These are phyloP conservation scores for Hanseniaspora lachancei DNA, from an alignment of 805 yeast genomes.

Conservation along the genomic window DNA sequence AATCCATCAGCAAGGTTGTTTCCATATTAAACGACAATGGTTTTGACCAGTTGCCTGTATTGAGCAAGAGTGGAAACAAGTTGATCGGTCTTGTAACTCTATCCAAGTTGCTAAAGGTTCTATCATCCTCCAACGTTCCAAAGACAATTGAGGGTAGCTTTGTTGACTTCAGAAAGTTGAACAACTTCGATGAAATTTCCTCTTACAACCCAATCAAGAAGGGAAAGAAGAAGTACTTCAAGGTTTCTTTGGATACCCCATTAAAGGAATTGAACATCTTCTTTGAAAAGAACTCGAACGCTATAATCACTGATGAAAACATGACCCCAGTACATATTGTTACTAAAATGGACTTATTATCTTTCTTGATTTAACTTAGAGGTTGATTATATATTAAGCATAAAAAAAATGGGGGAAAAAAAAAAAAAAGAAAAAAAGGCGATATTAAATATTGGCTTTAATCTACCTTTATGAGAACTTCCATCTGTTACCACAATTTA, in stretches of 20 bases:
- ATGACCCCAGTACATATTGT: constrained; percentile 69
- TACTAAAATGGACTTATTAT: constrained; percentile 72
- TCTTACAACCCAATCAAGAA: constrained; percentile 50
- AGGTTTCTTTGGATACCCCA: constrained; percentile 52
- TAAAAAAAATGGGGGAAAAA: no score
- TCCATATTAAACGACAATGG: constrained; percentile 60
- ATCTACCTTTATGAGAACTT: constrained; percentile 53
- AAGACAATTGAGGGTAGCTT: constrained; percentile 38
- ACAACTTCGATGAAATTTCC: constrained; percentile 45
- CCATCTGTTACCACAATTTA: constrained; percentile 96
- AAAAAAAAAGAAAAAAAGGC: no score
- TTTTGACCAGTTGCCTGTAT: constrained; percentile 76
- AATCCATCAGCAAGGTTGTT: constrained; percentile 51
- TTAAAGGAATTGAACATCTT: constrained; percentile 58
- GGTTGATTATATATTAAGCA: no score
- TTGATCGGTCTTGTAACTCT: constrained; percentile 66
- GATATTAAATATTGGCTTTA: no score
- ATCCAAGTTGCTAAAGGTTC: constrained; percentile 52
- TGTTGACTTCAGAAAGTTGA: constrained; percentile 62
- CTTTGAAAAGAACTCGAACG: constrained; percentile 75
- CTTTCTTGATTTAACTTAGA: constrained; percentile 28
- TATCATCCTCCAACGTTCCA: constrained; percentile 49
- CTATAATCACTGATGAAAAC: constrained; percentile 61
- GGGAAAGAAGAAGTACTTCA: constrained; percentile 53
- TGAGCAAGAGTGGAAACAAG: constrained; percentile 37